Base-by-base conservation (phyloP, 805 yeast species). In the Metschnikowia peoriensis region DNA sequence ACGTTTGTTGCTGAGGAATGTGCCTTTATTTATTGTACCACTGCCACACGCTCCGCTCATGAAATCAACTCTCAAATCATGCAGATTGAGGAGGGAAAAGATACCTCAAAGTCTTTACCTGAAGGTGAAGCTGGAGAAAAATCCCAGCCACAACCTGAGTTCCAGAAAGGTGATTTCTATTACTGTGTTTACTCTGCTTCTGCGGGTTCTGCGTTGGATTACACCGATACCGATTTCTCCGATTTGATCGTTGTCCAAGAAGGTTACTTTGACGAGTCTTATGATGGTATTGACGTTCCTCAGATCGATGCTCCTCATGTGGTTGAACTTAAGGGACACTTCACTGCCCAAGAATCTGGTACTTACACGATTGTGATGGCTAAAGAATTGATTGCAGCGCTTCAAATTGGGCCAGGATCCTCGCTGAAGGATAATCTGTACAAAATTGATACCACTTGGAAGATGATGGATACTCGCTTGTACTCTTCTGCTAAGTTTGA, bases 381-480 rank as follows among this genome's bases (percentile, higher is more conserved):
- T 3, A 16, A 27, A 7, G 28, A 42, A 11, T 10, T 47, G 28
- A 28, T 41, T 15, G 46, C 46, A 4, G 46, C 38, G 4, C 38
- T 47, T 12, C 50, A 47, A n/a, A 41, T 47, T 11, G 50, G 46
- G 15, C 41, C 46, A 0, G 46, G 41, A 9, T 16, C 44, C 14
- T 5, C 28, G 15, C 6, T 12, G 16, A 39, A 28, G 38, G n/a
- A 28, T 6, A 11, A 9, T 4, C 16, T 15, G 14, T 41, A 28
- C 38, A 35, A 15, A 4, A 27, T 47, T 12, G 46, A 42, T 22
- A 11, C 15, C 42, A 9, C 9, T 4, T 47, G 50, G 50, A 27
- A 28, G 14, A 27, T 41, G 7, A n/a, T 47, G 46, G 50, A 47
- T 39, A 17, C 50, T 8, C 45, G 50, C 9, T 15, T 37, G 17